Evolutionary conservation across 129 eudicot genomes (phyloP).

Genomic region (Pseudognaphalium luteoalbum): DNA sequence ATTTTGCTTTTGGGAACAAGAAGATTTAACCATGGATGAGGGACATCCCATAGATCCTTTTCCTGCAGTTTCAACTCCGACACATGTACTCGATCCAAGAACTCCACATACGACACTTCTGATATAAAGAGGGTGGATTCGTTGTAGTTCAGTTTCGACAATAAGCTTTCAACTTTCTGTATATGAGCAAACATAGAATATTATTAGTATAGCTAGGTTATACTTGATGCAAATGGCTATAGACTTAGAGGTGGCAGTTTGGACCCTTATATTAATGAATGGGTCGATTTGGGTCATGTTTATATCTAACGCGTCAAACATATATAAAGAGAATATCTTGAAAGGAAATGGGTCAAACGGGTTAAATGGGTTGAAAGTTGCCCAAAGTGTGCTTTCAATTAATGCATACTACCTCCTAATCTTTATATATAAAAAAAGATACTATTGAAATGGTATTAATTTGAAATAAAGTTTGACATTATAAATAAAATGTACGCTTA

Average conservation of each 20-base stretch:
- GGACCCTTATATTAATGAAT: neutral
- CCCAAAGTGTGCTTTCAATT: neutral
- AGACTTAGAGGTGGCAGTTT: neutral
- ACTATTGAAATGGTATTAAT: too few species aligned
- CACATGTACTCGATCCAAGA: slow-evolving; percentile 84
- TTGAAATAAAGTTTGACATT: neutral
- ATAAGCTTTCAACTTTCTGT: slow-evolving; percentile 65
- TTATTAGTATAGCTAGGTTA: neutral
- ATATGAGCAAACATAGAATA: slow-evolving; percentile 23
- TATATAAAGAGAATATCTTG: neutral
- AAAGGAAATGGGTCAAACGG: neutral
- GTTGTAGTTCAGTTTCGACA: slow-evolving; percentile 61
- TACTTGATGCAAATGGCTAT: neutral
- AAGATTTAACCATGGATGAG: slow-evolving; percentile 97
- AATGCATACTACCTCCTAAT: neutral
- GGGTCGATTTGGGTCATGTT: neutral
- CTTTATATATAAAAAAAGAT: neutral
- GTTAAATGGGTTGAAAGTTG: slow-evolving; percentile 5
- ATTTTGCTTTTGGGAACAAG: slow-evolving; percentile 76
- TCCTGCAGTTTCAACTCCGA: slow-evolving; percentile 71
- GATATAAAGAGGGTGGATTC: slow-evolving; percentile 70
- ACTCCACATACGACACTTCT: slow-evolving; percentile 77
- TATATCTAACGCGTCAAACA: neutral
- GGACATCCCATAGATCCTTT: slow-evolving; percentile 90
- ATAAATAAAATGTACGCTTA: neutral